Conservation (phyloP, 2,329 filamentous ascomycete genomes). For the Arthroderma sp. region DNA sequence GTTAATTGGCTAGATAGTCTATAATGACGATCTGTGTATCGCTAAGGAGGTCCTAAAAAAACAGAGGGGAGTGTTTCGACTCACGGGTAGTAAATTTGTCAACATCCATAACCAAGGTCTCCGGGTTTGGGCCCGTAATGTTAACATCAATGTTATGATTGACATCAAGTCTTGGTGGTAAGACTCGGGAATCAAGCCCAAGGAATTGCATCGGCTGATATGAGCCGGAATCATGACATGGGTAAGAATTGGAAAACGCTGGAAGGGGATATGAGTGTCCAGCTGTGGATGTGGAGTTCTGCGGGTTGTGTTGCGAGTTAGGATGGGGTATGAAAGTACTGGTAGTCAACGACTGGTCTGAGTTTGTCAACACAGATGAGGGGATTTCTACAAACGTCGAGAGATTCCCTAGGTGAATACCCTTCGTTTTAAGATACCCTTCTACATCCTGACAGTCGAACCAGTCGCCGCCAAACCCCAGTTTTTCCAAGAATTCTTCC, state of each 20-base stretch:
- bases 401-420: slow-evolving; percentile 22
- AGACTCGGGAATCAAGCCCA: neutral
- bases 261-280: neutral
- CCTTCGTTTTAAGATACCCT: slow-evolving; percentile 48
- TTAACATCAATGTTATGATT: neutral
- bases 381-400: slow-evolving; percentile 22
- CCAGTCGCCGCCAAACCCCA: slow-evolving; percentile 61
- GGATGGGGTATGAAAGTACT: neutral
- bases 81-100: slow-evolving; percentile 22
- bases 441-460: slow-evolving; percentile 68
- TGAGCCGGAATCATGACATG: neutral
- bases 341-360: neutral
- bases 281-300: neutral
- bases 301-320: neutral
- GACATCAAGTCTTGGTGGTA: neutral
- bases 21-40: neutral
- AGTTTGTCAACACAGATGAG: slow-evolving; percentile 2
- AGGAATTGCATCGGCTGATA: slow-evolving; percentile 7
- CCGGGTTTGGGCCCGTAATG: neutral
- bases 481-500: slow-evolving; percentile 30
- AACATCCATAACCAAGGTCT: slow-evolving; percentile 16
- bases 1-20: neutral
- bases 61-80: slow-evolving; percentile 6
- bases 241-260: neutral
- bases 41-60: neutral